Percentiles rank a stretch among this genome's conserved stretches.
Evolutionary conservation across 2,329 filamentous ascomycete species (phyloP).

Genomic region (Ascochyta lentis): DNA sequence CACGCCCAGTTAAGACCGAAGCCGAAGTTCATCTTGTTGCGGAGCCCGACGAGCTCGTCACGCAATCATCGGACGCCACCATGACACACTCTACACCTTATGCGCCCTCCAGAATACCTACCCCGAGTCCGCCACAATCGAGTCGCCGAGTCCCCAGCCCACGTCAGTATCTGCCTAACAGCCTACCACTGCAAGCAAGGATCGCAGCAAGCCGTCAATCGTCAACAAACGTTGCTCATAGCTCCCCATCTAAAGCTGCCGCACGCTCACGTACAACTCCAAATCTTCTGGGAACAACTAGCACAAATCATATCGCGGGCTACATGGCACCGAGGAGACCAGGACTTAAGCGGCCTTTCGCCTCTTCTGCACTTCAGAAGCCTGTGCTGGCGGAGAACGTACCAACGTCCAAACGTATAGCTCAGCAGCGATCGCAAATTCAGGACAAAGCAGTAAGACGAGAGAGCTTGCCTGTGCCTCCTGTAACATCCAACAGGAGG

Average conservation of each 20-base stretch:
- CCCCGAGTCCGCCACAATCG: slow-evolving; percentile 32
- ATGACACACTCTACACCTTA: slow-evolving; percentile 15
- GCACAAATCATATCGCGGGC: slow-evolving; percentile 16
- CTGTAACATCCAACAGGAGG: slow-evolving; percentile 20
- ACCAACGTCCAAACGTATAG: slow-evolving; percentile 23
- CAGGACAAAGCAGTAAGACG: slow-evolving; percentile 28
- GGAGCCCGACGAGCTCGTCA: slow-evolving; percentile 14
- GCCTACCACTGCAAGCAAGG: slow-evolving; percentile 27
- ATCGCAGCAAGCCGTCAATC: slow-evolving; percentile 25
- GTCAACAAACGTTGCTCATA: slow-evolving; percentile 11
- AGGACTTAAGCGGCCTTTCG: slow-evolving; percentile 16
- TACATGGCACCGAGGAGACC: slow-evolving; percentile 31
- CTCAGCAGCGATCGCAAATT: slow-evolving; percentile 26
- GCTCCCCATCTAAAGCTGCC: slow-evolving; percentile 23
- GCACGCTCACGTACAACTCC: slow-evolving; percentile 42
- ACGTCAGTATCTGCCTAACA: slow-evolving; percentile 29
- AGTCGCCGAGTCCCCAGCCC: slow-evolving; percentile 33
- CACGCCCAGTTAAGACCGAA: slow-evolving; percentile 28
- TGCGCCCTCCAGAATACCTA: slow-evolving; percentile 37
- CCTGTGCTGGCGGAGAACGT: slow-evolving; percentile 31
- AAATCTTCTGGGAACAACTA: slow-evolving; percentile 30
- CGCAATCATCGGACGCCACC: slow-evolving; percentile 1
- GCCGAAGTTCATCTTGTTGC: slow-evolving; percentile 10
- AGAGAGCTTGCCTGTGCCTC: slow-evolving; percentile 27
- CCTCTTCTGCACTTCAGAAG: slow-evolving; percentile 17